Evolutionary conservation across 2,329 filamentous ascomycete genomes (phyloP), one percentile per base, ranked within the genome.

Genomic region (Arthrobotrys iridis): DNA sequence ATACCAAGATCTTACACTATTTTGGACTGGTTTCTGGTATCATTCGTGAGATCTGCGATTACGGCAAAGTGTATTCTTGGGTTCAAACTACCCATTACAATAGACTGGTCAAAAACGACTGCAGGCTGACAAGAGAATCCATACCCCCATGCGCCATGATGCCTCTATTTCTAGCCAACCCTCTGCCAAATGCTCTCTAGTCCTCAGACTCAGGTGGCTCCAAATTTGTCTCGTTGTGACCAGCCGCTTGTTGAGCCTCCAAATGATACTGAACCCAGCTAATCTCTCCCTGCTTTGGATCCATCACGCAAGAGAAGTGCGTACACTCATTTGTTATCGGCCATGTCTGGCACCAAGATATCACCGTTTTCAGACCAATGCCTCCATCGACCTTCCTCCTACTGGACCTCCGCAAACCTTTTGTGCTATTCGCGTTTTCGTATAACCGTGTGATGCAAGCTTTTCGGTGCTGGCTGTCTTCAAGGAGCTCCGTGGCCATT

Each of bases 251-350:
- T n/a, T n/a, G n/a, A n/a, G n/a, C n/a, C n/a, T n/a, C n/a, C 4
- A 46, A 24, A 63, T 74, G 45, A 35, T 57, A 78, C 76, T 78
- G 72, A 6, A 84, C 77, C 84, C 85, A 88, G 11, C 81, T 79
- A 20, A 88, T 81, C 10, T 81, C 80, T 0, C 87, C 86, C 11
- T 79, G 80, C 4, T 74, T 79, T 2, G 87, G 85, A 80, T 89
- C 87, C 84, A 90, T 85, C 26, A 89, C 81, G 18, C 84, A 84
- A 2, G 84, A 84, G 80, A 86, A 89, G 80, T 90, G 87, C 1
- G 87, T 88, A 35, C 82, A 83, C 65, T 87, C 85, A 78, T 88
- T 89, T 13, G 84, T 84, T 2, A 86, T 85, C 0, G 87, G 87
- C 72, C 84, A 86, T 11, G 81, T 81, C 20, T 82, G 81, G 6